phyloP scores from a whole-genome alignment of 1,284 basidiomycete species.

The Apiotrichum siamense region DNA sequence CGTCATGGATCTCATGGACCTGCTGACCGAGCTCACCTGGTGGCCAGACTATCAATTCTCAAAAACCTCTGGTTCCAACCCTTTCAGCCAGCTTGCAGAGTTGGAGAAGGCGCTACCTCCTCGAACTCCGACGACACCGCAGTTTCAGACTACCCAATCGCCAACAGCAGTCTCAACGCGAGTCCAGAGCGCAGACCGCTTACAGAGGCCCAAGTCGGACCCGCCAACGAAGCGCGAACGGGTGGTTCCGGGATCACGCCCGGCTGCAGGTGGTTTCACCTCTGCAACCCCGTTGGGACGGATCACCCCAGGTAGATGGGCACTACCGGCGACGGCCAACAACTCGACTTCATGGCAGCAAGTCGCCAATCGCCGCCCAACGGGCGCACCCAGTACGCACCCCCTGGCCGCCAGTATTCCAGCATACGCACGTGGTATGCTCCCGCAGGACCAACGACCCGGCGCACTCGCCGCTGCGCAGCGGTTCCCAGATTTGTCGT shows the following conservation, averaged over 20 bases:
- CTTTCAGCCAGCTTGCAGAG: conserved; percentile 1
- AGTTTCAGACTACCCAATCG: neutral
- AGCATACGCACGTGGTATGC: conserved; percentile 25
- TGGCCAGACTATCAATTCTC: conserved; percentile 34
- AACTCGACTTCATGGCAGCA: conserved; percentile 23
- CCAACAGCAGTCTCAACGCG: neutral
- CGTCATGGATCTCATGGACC: conserved; percentile 41
- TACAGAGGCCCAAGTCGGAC: conserved; percentile 2
- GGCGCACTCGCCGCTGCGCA: conserved; percentile 14
- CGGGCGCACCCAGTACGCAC: conserved; percentile 8
- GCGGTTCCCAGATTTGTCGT: neutral
- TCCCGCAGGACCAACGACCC: conserved; percentile 21
- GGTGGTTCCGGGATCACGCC: conserved; percentile 1
- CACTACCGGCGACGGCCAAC: neutral
- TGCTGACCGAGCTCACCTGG: conserved; percentile 32
- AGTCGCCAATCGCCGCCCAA: conserved; percentile 14
- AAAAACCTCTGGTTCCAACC: conserved; percentile 7
- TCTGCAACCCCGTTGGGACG: neutral
- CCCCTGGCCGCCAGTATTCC: conserved; percentile 32
- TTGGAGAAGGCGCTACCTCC: neutral
- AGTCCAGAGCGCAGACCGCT: conserved; percentile 8
- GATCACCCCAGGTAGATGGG: neutral
- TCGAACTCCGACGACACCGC: neutral
- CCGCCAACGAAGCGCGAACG: neutral
- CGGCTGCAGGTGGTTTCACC: neutral